These are phyloP conservation scores for Dissophora ornata DNA, from an alignment of 192 early-diverging fungal species.

Conservation along the genomic window DNA sequence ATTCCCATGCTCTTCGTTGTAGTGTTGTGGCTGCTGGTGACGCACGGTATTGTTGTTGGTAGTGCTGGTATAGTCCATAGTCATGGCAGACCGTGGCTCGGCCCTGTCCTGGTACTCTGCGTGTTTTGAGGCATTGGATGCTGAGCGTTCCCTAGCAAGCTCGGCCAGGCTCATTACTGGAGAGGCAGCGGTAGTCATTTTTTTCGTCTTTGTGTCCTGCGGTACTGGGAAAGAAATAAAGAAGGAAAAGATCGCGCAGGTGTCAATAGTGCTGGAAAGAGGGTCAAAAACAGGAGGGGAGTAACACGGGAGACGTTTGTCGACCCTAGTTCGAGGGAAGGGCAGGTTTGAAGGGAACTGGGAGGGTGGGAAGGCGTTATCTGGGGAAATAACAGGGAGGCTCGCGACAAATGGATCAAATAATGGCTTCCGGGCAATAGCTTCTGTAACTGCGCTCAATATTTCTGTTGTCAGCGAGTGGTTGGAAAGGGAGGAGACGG, in stretches of 20 bases:
- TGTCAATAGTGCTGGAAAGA: no score
- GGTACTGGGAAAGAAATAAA: constrained; percentile 13
- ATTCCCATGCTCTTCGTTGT: constrained; percentile 6
- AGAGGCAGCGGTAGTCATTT: constrained; percentile 37
- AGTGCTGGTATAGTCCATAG: constrained; percentile 24
- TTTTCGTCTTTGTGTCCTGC: background rate
- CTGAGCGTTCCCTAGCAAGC: constrained; percentile 24
- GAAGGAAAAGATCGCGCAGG: background rate
- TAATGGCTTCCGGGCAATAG: background rate
- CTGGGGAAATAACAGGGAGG: background rate
- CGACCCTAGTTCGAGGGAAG: no score
- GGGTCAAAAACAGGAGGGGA: no score
- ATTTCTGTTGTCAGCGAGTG: no score
- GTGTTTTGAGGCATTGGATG: constrained; percentile 36
- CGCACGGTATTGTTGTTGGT: background rate
- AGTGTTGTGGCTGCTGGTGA: constrained; percentile 9
- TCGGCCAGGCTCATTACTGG: constrained; percentile 14
- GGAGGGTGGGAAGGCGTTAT: constrained; percentile 2
- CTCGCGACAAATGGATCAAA: background rate
- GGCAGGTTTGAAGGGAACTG: background rate
- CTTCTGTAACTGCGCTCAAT: no score
- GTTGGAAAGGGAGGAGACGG: no score
- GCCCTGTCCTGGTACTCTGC: constrained; percentile 34
- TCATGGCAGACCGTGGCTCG: constrained; percentile 33
- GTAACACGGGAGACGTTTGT: background rate